These are phyloP conservation scores for Madurella mycetomatis DNA, from an alignment of 2,329 filamentous ascomycete genomes.

Conservation along the genomic window DNA sequence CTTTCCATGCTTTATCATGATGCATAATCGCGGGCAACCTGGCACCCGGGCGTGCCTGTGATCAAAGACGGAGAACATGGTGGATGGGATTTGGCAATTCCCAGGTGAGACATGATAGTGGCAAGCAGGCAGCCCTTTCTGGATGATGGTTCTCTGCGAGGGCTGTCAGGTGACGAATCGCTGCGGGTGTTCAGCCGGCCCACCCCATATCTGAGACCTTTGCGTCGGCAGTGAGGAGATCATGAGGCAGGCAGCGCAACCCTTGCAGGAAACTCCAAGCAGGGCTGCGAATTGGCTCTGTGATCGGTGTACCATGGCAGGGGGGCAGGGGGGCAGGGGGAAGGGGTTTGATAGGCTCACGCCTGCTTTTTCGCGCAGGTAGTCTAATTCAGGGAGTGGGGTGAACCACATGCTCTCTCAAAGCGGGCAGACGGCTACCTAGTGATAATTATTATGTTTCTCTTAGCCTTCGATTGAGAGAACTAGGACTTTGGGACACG, in stretches of 20 bases:
- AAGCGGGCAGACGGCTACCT: no score
- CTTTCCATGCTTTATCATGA: no score
- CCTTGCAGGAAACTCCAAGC: neutral
- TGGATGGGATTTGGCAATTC: neutral
- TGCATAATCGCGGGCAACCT: no score
- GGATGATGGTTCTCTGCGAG: neutral
- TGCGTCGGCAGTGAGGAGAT: neutral
- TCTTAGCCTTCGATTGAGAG: neutral
- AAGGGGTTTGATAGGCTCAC: neutral
- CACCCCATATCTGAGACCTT: neutral
- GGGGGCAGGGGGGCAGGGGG: neutral
- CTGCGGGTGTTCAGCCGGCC: neutral
- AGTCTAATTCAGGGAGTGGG: neutral
- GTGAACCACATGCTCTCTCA: neutral
- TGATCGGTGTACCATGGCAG: neutral
- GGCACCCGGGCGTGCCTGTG: neutral
- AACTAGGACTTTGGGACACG: neutral
- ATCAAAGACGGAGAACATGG: neutral
- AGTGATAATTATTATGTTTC: no score
- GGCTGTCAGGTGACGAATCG: neutral
- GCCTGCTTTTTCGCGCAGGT: slow-evolving; percentile 6
- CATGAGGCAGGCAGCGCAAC: neutral
- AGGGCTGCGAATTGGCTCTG: neutral
- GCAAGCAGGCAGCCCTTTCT: neutral
- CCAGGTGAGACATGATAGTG: neutral